Evolutionary conservation across 768 basidiomycete genomes (phyloP), one percentile per base, ranked within the genome.

Genomic region (Leccinum obscurum): DNA sequence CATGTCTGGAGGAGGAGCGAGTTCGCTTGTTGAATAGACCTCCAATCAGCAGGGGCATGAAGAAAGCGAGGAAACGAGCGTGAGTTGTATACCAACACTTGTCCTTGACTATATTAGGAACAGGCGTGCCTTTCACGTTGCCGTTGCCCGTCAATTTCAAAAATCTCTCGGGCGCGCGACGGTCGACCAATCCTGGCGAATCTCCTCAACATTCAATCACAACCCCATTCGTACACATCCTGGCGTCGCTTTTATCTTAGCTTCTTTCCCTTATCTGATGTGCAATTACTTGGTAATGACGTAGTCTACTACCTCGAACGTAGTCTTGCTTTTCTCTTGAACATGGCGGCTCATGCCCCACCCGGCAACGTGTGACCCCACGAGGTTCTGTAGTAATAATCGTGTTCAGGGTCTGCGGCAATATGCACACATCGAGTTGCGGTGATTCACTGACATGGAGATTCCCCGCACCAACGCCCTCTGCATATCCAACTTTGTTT

Each of bases 1-100:
- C 28, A 6, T 6, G 30, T 48, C 55, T 48, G 20, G 52, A 35
- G 4, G 56, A 41, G 39, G 39, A 41, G 39, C 39, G 14, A 8
- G 53, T 59, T 50, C 72, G 68, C 53, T 59, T 75, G 66, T 55
- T 22, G 54, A 73, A 73, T 28, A 73, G 30, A 30, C 70, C 71
- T 3, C 70, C 70, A 2, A 41, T 41, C 39, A 72, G 70, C 50
- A 72, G 73, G 35, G 68, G 61, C 71, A 72, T 72, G 64, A 49
- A 64, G 26, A 8, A 22, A 46, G 15, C 6, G 46, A 51, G 13
- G 50, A 44, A 17, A 46, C 32, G 54, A 49, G 17, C 7, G 37
- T 39, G 37, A 39, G 15, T 35, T 37, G 37, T 37, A 15, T 15
- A 37, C 37, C 1, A 37, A 37, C 14, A 39, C 6, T 39, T 39